Evolutionary conservation across 805 yeast species (phyloP).

Genomic region (Saccharomycopsis sp.): DNA sequence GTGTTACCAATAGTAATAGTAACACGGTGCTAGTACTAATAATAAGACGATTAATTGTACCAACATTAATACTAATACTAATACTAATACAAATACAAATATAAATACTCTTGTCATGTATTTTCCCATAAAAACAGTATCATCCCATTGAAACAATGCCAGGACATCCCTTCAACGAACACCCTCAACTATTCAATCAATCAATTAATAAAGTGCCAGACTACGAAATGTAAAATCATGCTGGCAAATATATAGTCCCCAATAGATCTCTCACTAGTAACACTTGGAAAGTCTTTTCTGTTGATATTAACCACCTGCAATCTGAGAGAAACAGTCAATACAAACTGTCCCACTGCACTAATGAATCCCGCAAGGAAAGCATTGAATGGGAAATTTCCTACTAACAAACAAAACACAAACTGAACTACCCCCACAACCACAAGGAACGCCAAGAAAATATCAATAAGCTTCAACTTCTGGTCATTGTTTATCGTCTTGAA

Average conservation of each 20-base stretch:
- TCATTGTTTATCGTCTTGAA: slow-evolving; percentile 8
- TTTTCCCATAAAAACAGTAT: too few relatives aligned
- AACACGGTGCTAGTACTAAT: too few relatives aligned
- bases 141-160: too few relatives aligned
- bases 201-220: slow-evolving; percentile 84
- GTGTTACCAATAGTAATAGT: too few relatives aligned
- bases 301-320: slow-evolving; percentile 52
- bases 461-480: slow-evolving; percentile 52
- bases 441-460: slow-evolving; percentile 66
- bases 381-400: slow-evolving; percentile 94
- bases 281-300: slow-evolving; percentile 33
- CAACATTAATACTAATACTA: too few relatives aligned
- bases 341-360: slow-evolving; percentile 92
- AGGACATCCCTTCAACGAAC: too few relatives aligned
- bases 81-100: too few relatives aligned
- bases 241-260: slow-evolving; percentile 88
- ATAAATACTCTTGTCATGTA: too few relatives aligned
- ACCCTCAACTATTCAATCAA: too few relatives aligned
- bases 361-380: slow-evolving; percentile 93
- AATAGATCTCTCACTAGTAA: slow-evolving; percentile 54
- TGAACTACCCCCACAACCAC: slow-evolving; percentile 73
- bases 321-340: slow-evolving; percentile 74
- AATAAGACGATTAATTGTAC: too few relatives aligned
- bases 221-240: slow-evolving; percentile 80
- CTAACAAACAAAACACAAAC: slow-evolving; percentile 64